Percentiles rank a stretch among this genome's conserved stretches.
These are phyloP conservation scores for Guillardia theta DNA, from an alignment of 78 protist species.

Conservation along the genomic window DNA sequence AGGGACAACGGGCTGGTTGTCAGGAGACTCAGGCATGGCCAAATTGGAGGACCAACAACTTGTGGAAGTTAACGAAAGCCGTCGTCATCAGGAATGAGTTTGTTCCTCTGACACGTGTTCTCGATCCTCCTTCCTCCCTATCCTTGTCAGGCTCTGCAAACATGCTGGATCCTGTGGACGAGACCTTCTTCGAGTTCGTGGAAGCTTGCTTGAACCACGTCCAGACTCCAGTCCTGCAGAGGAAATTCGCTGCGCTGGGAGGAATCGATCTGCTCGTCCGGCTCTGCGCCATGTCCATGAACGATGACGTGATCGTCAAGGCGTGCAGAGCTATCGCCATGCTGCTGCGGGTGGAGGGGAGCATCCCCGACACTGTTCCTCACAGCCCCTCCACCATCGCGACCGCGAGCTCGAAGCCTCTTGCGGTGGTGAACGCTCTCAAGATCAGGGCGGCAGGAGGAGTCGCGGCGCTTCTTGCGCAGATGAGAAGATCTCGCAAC, in stretches of 20 bases:
- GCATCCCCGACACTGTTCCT: not conserved
- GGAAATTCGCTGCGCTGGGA: conserved; percentile 11
- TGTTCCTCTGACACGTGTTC: no score
- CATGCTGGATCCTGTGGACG: conserved; percentile 12
- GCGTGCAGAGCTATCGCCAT: not conserved
- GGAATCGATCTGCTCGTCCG: not conserved
- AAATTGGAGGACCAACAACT: no score
- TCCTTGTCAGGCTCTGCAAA: not conserved
- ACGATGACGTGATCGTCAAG: conserved; percentile 11
- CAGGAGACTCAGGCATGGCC: no score
- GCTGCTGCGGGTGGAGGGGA: not conserved
- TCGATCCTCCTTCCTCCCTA: no score
- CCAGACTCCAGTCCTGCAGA: not conserved
- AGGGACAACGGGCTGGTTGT: no score
- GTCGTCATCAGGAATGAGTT: no score
- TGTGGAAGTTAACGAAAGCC: no score
- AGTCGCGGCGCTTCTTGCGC: not conserved
- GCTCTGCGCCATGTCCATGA: not conserved
- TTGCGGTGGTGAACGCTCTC: not conserved
- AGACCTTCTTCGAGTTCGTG: conserved; percentile 13
- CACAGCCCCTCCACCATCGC: not conserved
- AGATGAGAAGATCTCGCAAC: not conserved
- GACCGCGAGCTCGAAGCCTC: not conserved
- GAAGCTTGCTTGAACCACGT: not conserved
- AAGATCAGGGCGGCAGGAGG: not conserved